Evolutionary conservation across 1,139 yeast genomes (phyloP).

Genomic region (Lodderomyces beijingensis): DNA sequence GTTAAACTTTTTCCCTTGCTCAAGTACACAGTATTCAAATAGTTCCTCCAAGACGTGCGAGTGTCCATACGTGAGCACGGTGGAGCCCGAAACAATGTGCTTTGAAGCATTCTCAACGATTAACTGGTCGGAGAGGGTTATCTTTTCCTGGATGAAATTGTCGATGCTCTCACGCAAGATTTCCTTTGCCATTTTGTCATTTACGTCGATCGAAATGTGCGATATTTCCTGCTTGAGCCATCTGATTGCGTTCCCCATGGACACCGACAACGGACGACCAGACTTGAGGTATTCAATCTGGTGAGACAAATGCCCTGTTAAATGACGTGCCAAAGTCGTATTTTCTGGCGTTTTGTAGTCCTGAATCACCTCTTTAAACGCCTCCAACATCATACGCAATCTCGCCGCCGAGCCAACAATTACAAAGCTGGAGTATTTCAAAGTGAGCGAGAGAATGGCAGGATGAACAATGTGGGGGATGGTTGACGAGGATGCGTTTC

Average conservation of each 20-base stretch:
- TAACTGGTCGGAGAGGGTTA: slow-evolving; percentile 77
- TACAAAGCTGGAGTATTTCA: slow-evolving; percentile 77
- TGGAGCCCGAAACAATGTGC: slow-evolving; percentile 74
- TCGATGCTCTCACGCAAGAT: slow-evolving; percentile 66
- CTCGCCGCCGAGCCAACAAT: slow-evolving; percentile 89
- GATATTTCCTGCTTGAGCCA: slow-evolving; percentile 96
- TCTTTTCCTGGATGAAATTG: slow-evolving; percentile 76
- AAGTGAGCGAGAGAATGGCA: slow-evolving; percentile 69
- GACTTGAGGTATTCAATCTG: slow-evolving; percentile 91
- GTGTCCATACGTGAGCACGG: slow-evolving; percentile 82
- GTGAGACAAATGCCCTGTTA: slow-evolving; percentile 85
- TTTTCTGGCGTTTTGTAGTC: slow-evolving; percentile 86
- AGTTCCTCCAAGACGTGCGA: slow-evolving; percentile 79
- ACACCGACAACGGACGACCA: slow-evolving; percentile 85
- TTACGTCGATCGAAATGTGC: slow-evolving; percentile 62
- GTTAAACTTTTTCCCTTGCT: slow-evolving; percentile 63
- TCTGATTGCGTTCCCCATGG: slow-evolving; percentile 97
- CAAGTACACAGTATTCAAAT: slow-evolving; percentile 62
- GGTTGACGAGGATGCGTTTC: slow-evolving; percentile 62
- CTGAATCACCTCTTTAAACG: slow-evolving; percentile 72
- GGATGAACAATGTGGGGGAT: slow-evolving; percentile 82
- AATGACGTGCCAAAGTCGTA: slow-evolving; percentile 80
- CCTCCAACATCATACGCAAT: slow-evolving; percentile 78
- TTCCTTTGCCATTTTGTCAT: slow-evolving; percentile 72
- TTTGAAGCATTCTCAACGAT: slow-evolving; percentile 78